Base-by-base conservation (phyloP, 2,329 filamentous ascomycete genomes). In the Rhynchosporium graminicola region DNA sequence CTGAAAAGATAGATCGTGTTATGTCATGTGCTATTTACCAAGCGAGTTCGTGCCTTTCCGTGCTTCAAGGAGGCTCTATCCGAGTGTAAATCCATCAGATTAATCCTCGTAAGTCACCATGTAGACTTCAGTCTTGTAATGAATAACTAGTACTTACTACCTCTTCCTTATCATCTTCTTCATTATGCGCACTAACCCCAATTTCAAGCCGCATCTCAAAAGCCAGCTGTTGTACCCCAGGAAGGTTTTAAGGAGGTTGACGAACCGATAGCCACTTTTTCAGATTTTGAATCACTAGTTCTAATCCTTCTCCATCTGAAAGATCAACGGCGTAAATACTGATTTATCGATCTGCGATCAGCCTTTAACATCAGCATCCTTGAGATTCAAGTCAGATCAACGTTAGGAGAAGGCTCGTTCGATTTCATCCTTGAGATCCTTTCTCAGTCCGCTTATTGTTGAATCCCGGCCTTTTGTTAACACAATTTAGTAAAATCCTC, bases 131-230 rank as follows among this genome's bases (percentile, higher is more conserved):
- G 20, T 20, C 20, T 20, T 20, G 20, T 20, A 20, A 20, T 20
- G 20, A 20, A 20, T 20, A 1, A 20, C 20, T 40, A 7, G 7
- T 40, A 40, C 36, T 40, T 12, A 40, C 7, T 40, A 7, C 36
- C 36, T 12, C 36, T 40, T 40, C 42, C 42, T 15, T 45, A 13
- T 13, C 47, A 15, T 4, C 13, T 45, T 45, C 8, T 15, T 45
- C 42, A 15, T 13, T 15, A 15, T 45, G 42, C 42, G 42, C 42
- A 15, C 4, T 4, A 4, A 84, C 83, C 71, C 87, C 83, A 71
- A 87, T 82, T 74, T 87, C 84, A 2, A 87, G 77, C 28, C 75
- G 71, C 84, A 87, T 87, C 29, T 78, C 76, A 60, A 76, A 71
- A 0, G 75, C 83, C 6, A 87, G 70, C 38, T 74, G 67, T 1